Percentiles rank a stretch among this genome's conserved stretches.
phyloP scores from a whole-genome alignment of 495 filamentous ascomycete genomes.

The Aspergillus sparsus region DNA sequence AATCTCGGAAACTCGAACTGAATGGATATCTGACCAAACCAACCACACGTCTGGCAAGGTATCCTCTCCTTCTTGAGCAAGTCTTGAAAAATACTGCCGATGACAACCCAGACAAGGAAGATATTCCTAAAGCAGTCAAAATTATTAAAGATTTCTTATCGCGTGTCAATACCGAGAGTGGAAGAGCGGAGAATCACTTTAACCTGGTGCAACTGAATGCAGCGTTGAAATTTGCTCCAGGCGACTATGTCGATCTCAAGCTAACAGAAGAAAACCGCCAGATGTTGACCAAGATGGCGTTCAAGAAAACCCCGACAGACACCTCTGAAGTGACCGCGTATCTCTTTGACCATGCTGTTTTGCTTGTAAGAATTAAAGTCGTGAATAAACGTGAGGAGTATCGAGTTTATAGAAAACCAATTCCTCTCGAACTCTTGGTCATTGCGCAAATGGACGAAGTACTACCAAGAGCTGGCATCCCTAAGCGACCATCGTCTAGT shows the following conservation, averaged over 20 bases:
- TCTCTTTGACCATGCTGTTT: conserved; percentile 92
- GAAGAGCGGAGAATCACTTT: conserved; percentile 97
- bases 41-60: conserved; percentile 92
- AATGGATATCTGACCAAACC: conserved; percentile 99
- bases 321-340: conserved; percentile 89
- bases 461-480: conserved; percentile 74
- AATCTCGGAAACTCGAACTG: conserved; percentile 93
- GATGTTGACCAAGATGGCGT: conserved; percentile 84
- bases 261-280: conserved; percentile 92
- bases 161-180: conserved; percentile 90
- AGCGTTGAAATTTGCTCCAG: conserved; percentile 81
- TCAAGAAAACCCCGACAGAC: conserved; percentile 90
- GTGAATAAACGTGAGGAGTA: conserved; percentile 93
- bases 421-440: conserved; percentile 88
- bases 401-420: conserved; percentile 92
- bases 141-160: conserved; percentile 84
- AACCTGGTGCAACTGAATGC: conserved; percentile 89
- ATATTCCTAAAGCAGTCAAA: conserved; percentile 83
- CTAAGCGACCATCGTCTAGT: conserved; percentile 86
- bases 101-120: conserved; percentile 82
- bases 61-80: conserved; percentile 91
- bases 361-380: conserved; percentile 84
- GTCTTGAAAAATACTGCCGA: conserved; percentile 85
- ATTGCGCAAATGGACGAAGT: conserved; percentile 97
- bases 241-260: conserved; percentile 90